phyloP scores from a whole-genome alignment of 1,139 yeast species.

The Scheffersomyces segobiensis region DNA sequence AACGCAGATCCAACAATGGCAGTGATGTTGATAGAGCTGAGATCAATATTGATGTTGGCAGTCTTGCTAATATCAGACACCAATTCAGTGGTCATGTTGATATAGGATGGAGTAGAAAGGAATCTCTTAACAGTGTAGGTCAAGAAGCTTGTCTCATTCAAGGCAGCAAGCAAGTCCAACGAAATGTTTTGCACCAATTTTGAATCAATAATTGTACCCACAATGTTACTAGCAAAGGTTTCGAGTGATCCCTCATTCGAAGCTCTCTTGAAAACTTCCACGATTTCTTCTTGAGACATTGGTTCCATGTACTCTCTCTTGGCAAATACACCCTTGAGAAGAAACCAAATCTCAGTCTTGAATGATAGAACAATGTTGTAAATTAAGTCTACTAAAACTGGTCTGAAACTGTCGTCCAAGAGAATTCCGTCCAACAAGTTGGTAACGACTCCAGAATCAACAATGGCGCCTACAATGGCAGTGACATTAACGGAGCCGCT shows the following conservation, averaged over 20 bases:
- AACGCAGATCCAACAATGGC: constrained; percentile 24
- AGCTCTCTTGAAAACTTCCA: constrained; percentile 18
- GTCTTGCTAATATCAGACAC: constrained; percentile 25
- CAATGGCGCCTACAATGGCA: constrained; percentile 23
- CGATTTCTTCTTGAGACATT: constrained; percentile 6
- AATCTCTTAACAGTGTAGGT: constrained; percentile 39
- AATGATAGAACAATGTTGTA: constrained; percentile 33
- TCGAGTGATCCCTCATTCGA: constrained; percentile 24
- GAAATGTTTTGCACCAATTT: constrained; percentile 25
- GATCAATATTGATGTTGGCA: constrained; percentile 26
- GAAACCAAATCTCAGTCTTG: constrained; percentile 24
- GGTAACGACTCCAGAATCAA: constrained; percentile 36
- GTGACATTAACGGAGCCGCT: constrained; percentile 22
- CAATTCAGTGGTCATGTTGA: constrained; percentile 37
- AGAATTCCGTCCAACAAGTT: constrained; percentile 38
- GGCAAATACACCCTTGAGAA: constrained; percentile 26
- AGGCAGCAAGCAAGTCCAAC: constrained; percentile 32
- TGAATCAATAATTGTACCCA: constrained; percentile 31
- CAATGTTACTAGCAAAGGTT: constrained; percentile 30
- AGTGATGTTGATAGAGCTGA: constrained; percentile 26
- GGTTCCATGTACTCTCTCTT: constrained; percentile 20
- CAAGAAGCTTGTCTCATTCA: constrained; percentile 46
- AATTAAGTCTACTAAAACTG: constrained; percentile 35
- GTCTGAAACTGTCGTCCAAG: constrained; percentile 36
- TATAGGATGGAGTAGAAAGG: constrained; percentile 36